Evolutionary conservation across 148 eudicot genomes (phyloP), one percentile per base, ranked within the genome.

Genomic region (Diospyros kaki): DNA sequence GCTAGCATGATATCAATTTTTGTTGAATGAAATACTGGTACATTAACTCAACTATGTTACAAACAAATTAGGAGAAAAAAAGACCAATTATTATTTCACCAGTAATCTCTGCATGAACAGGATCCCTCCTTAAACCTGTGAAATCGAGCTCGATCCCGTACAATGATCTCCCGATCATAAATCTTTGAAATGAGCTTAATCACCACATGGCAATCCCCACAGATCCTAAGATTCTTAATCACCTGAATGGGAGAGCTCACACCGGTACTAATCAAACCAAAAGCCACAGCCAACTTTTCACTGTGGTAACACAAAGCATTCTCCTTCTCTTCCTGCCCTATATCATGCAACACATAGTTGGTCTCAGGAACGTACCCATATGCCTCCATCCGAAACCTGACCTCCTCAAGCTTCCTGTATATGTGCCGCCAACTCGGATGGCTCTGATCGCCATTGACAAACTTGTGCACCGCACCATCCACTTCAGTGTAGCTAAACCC

Each of bases 121-220:
- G 76, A 72, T 8, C 98, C 98, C 13, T 81, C 87, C 75, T 77
- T 85, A 77, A 93, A 93, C 70, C 91, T 85, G 43, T 90, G 96
- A 78, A 93, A 93, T 75, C 98, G 84, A 64, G 96, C 85, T 65
- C 93, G 86, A 69, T 90, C 96, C 82, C 98, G 83, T 8, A 93
- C 93, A 55, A 89, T 85, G 61, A 93, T 90, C 63, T 90, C 96
- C 51, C 98, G 81, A 51, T 77, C 82, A 81, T 93, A 90, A 58
- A 86, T 73, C 68, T 89, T 87, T 0, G 98, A 90, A 75, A 90
- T 79, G 46, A 93, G 85, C 81, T 93, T 93, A 40, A 93, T 84
- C 42, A 87, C 90, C 45, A 76, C 87, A 87, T 93, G 98, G 71
- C 98, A 93, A 86, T 93, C 98, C 76, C 93, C 98, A 84, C 98